phyloP scores from a whole-genome alignment of 169 alveolate species.

The Fabrea salina region DNA sequence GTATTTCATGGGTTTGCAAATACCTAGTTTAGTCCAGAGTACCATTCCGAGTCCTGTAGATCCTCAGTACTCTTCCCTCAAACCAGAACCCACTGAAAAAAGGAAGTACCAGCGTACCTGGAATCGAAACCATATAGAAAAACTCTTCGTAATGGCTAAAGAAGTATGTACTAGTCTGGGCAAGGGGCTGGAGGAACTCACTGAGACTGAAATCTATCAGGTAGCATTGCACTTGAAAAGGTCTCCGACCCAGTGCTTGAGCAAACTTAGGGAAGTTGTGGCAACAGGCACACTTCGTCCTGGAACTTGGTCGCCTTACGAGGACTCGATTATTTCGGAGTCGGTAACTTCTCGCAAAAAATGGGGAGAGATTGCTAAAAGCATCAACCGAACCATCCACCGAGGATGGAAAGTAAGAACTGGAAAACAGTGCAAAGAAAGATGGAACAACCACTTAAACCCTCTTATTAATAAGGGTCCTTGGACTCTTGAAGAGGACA shows the following conservation, averaged over 20 bases:
- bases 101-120: too few relatives aligned
- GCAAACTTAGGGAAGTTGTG: slow-evolving; percentile 10
- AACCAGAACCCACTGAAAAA: too few relatives aligned
- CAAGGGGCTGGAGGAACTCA: too few relatives aligned
- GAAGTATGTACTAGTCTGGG: too few relatives aligned
- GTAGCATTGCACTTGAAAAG: too few relatives aligned
- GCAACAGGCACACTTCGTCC: neutral
- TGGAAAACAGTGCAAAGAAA: slow-evolving; percentile 33
- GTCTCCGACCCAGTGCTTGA: slow-evolving; percentile 25
- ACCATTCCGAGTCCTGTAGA: too few relatives aligned
- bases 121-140: too few relatives aligned
- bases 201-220: too few relatives aligned
- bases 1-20: too few relatives aligned
- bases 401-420: neutral
- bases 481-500: slow-evolving; percentile 18
- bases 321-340: neutral
- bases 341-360: neutral
- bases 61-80: too few relatives aligned
- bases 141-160: too few relatives aligned
- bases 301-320: slow-evolving; percentile 21
- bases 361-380: slow-evolving; percentile 28
- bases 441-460: slow-evolving; percentile 27
- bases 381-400: neutral
- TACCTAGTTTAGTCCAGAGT: too few relatives aligned
- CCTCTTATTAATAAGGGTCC: slow-evolving; percentile 12